Evolutionary conservation across 768 basidiomycete species (phyloP), one percentile per base, ranked within the genome.

Genomic region (Leucocoprinus sp.): DNA sequence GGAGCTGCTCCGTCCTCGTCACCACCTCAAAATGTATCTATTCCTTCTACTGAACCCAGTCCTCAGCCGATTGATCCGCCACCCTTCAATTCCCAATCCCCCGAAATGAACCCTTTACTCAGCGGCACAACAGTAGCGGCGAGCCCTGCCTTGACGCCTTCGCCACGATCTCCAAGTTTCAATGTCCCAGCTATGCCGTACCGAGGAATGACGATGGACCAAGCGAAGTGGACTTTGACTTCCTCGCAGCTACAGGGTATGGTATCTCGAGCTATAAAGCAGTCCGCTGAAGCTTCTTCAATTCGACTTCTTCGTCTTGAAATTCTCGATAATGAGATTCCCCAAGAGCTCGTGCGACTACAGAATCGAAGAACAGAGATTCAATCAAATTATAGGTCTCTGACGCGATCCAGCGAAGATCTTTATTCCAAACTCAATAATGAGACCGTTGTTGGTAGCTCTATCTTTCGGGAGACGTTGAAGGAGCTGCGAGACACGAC

Each of bases 211-310:
- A 87, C 87, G 7, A 67, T 88, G 69, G 89, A 92, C 51, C 82
- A 77, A 2, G 89, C 88, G 2, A 83, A 82, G 59, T 92, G 89
- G 89, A 89, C 84, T 6, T 84, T 90, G 54, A 78, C 81, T 2
- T 80, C 80, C 5, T 58, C 71, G 3, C 76, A 92, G 57, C 66
- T 92, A 46, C 88, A 89, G 55, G 64, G 64, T 7, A 76, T 88
- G 40, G 87, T 88, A 2, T 84, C 84, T 2, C 68, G 72, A 6
- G 88, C 88, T 4, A 87, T 91, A 45, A 70, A 67, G 50, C 78
- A 85, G 50, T 80, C 82, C 0, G 75, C 83, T 0, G 81, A 84
- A 50, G 69, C 82, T 1, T 80, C 84, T 0, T 72, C 78, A 0
- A 85, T 90, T 42, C 74, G 89, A 22, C 64, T 91, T 22, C 58